phyloP scores from a whole-genome alignment of 192 early-diverging fungal genomes.

The Powellomyces hirtus region DNA sequence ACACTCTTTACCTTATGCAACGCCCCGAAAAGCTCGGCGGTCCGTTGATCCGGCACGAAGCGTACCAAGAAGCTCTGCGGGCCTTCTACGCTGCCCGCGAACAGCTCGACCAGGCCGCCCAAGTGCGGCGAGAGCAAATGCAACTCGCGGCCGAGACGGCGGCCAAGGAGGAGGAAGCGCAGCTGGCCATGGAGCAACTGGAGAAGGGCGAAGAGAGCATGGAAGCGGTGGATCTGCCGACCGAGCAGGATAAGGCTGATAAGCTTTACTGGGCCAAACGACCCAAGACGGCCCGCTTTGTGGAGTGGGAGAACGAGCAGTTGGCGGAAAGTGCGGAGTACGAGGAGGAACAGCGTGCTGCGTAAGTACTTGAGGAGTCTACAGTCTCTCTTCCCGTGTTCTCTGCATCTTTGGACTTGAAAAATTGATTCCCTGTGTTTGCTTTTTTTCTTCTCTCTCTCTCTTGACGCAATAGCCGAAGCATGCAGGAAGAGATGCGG shows the following conservation, averaged over 20 bases:
- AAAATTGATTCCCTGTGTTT: not conserved
- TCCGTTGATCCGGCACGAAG: conserved; percentile 65
- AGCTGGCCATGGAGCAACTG: not conserved
- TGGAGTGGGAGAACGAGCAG: not conserved
- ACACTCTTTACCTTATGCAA: conserved; percentile 76
- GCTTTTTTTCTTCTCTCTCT: not conserved
- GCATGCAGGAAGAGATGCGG: conserved; percentile 3
- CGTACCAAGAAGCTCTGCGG: conserved; percentile 72
- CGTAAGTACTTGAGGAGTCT: too few relatives aligned
- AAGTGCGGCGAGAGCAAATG: conserved; percentile 40
- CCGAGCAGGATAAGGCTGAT: not conserved
- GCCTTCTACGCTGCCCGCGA: conserved; percentile 83
- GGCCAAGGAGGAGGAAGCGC: conserved; percentile 9
- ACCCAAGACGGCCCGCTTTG: not conserved
- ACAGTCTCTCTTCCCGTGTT: not conserved
- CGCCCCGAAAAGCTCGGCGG: conserved; percentile 37
- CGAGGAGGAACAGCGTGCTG: not conserved
- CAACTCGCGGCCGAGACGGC: not conserved
- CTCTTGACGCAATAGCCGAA: not conserved
- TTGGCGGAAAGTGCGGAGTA: not conserved
- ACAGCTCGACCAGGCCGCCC: conserved; percentile 70
- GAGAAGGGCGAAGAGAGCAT: not conserved
- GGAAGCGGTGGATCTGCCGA: not conserved
- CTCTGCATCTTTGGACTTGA: not conserved
- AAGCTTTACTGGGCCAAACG: not conserved